These are phyloP conservation scores for Penicillium sp. DNA, from an alignment of 2,329 filamentous ascomycete species.

Conservation along the genomic window DNA sequence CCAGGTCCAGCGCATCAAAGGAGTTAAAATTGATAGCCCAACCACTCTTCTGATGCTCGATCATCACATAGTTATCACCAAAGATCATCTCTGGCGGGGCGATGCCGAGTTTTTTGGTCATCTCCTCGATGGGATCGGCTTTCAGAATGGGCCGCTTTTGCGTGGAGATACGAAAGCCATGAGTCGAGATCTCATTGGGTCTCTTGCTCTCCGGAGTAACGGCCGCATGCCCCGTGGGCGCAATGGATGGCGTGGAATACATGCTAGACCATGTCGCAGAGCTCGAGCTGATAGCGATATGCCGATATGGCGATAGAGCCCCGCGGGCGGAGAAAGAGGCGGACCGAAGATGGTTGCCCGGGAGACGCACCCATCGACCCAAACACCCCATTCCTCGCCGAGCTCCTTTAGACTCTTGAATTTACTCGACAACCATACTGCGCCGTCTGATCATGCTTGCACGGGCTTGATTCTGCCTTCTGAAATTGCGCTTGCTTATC, in stretches of 20 bases:
- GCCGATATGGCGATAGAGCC: conserved; percentile 17
- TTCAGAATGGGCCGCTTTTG: conserved; percentile 95
- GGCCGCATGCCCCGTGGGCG: conserved; percentile 51
- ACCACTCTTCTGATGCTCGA: conserved; percentile 69
- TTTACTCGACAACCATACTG: conserved; percentile 5
- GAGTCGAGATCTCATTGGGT: conserved; percentile 59
- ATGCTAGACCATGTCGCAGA: conserved; percentile 18
- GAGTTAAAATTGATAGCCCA: conserved; percentile 83
- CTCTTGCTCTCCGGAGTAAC: conserved; percentile 48
- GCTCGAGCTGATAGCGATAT: conserved; percentile 20
- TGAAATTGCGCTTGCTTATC: neutral
- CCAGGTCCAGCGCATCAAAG: conserved; percentile 79
- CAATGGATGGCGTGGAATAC: conserved; percentile 12
- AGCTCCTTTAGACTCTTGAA: conserved; percentile 9
- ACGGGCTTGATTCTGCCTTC: conserved; percentile 1
- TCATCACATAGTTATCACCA: conserved; percentile 80
- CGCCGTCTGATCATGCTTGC: conserved; percentile 11
- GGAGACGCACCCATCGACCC: conserved; percentile 13
- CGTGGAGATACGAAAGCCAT: conserved; percentile 71
- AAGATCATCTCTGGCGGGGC: conserved; percentile 98
- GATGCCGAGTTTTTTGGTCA: conserved; percentile 76
- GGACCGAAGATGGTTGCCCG: conserved; percentile 28
- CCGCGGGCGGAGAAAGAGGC: conserved; percentile 35
- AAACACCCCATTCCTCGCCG: conserved; percentile 18
- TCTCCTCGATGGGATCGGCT: conserved; percentile 80